Percentiles rank a stretch among this genome's conserved stretches.
These are phyloP conservation scores for Rhytidiadelphus loreus DNA, from an alignment of 225 moss, liverwort and hornwort species.

Conservation along the genomic window DNA sequence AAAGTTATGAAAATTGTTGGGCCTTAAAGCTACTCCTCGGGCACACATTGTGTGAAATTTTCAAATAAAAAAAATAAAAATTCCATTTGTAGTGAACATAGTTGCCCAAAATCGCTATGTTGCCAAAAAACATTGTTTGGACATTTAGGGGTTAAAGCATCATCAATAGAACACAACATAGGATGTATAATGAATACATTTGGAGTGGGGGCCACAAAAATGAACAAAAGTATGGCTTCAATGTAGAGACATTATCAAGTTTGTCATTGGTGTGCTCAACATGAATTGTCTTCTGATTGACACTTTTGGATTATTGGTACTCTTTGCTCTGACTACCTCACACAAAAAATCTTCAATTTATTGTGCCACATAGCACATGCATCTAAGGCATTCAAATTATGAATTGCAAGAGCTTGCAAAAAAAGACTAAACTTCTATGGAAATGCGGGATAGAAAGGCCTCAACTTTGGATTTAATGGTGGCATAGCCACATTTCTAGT, in stretches of 20 bases:
- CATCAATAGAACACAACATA: neutral
- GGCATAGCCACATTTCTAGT: neutral
- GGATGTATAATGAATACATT: neutral
- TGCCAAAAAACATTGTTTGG: too few species aligned
- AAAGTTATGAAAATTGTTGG: too few species aligned
- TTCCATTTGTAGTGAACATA: too few species aligned
- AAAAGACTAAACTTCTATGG: neutral
- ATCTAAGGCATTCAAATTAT: neutral
- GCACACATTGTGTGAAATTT: too few species aligned
- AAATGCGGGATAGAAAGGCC: rapidly evolving
- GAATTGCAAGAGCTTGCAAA: neutral
- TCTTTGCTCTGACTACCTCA: rapidly evolving
- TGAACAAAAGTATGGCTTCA: neutral
- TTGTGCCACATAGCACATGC: rapidly evolving
- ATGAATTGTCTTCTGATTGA: rapidly evolving
- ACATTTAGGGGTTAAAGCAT: neutral
- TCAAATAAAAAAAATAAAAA: too few species aligned
- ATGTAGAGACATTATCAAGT: neutral
- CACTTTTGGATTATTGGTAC: neutral
- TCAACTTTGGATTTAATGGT: neutral
- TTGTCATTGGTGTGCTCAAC: rapidly evolving
- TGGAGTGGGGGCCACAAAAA: rapidly evolving
- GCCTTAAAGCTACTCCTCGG: too few species aligned
- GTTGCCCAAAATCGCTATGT: too few species aligned
- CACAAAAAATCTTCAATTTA: neutral